Percentiles rank a stretch among this genome's conserved stretches.
Evolutionary conservation across 108 stramenopile species (phyloP).

Genomic region (Discostella pseudostelligera): DNA sequence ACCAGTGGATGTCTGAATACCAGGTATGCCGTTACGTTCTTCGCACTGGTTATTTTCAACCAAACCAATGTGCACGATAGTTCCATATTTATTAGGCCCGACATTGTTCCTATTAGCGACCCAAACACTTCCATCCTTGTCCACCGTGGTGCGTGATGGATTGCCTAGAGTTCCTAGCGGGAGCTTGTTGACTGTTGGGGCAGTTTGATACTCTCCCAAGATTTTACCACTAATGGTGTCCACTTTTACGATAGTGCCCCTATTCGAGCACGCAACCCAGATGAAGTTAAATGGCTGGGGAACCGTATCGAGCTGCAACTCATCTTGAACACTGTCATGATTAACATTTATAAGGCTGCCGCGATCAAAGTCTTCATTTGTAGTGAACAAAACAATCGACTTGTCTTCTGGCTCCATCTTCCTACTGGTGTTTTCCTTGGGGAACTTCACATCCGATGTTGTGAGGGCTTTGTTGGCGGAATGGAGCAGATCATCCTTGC

Average conservation of each 20-base stretch:
- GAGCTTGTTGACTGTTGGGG: too few species aligned
- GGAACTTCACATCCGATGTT: too few species aligned
- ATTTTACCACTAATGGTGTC: not conserved
- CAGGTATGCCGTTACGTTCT: not conserved
- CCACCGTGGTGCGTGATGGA: not conserved
- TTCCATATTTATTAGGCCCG: not conserved
- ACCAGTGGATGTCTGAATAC: constrained; percentile 2
- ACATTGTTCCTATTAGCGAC: not conserved
- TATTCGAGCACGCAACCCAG: not conserved
- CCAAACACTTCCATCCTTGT: not conserved
- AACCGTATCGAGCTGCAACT: not conserved
- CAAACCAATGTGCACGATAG: not conserved
- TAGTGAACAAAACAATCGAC: not conserved
- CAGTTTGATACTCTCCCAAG: not conserved
- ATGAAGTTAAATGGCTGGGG: not conserved
- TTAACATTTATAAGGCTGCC: not conserved
- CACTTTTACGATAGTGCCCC: not conserved
- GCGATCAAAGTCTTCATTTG: not conserved
- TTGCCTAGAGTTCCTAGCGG: not conserved
- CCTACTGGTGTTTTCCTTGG: too few species aligned
- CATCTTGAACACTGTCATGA: not conserved
- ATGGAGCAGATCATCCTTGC: too few species aligned
- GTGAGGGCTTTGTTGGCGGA: too few species aligned
- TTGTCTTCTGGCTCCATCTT: too few species aligned
- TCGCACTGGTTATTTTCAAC: not conserved